phyloP scores from a whole-genome alignment of 768 basidiomycete species.

The Suillus sp. region DNA sequence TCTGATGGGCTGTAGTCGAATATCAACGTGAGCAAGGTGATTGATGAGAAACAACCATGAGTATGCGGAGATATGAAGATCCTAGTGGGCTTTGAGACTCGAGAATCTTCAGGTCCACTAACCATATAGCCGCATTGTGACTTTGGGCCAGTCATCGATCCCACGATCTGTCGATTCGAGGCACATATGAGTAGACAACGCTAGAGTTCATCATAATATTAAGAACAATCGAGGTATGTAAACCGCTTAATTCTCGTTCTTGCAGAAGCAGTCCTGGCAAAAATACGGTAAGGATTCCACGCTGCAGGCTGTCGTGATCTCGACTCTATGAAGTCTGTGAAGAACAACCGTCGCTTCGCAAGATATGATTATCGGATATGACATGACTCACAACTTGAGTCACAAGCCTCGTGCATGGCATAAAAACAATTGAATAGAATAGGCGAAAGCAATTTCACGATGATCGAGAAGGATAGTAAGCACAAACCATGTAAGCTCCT shows the following conservation, averaged over 20 bases:
- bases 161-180: background rate
- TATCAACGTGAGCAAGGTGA: background rate
- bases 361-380: constrained; percentile 8
- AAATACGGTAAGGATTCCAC: background rate
- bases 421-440: constrained; percentile 3
- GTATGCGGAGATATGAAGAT: constrained; percentile 7
- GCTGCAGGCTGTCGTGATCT: background rate
- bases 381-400: constrained; percentile 1
- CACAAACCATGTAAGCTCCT: background rate
- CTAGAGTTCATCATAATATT: constrained; percentile 1
- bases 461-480: background rate
- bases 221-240: background rate
- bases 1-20: constrained; percentile 1
- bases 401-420: background rate
- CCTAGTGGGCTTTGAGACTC: background rate
- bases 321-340: background rate
- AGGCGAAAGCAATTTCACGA: background rate
- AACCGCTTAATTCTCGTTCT: constrained; percentile 1
- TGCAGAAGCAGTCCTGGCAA: constrained; percentile 2
- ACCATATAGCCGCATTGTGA: background rate
- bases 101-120: background rate
- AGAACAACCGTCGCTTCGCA: background rate
- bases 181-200: background rate
- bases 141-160: background rate
- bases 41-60: background rate